A percentile compares a stretch with the other conserved stretches of the same genome.
These are phyloP conservation scores for Yamadazyma taylorii DNA, from an alignment of 1,139 yeast species.

Conservation along the genomic window DNA sequence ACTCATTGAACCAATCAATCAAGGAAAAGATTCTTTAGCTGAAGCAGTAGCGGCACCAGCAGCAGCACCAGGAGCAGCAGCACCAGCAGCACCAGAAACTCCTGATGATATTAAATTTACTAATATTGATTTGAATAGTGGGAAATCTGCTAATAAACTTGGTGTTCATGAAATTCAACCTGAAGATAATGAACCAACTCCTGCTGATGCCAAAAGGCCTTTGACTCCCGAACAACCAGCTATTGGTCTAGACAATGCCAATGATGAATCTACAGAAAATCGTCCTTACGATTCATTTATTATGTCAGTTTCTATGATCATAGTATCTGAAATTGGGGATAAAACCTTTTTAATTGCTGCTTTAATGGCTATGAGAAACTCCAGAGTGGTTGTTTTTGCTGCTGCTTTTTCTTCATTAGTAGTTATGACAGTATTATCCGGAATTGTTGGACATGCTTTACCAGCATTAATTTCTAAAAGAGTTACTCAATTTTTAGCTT, in stretches of 20 bases:
- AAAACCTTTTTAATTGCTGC: slow-evolving; percentile 97
- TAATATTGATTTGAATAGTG: slow-evolving; percentile 14
- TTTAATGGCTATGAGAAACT: slow-evolving; percentile 94
- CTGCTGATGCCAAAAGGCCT: slow-evolving; percentile 24
- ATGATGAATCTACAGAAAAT: slow-evolving; percentile 15
- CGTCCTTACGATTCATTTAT: slow-evolving; percentile 50
- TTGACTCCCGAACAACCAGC: slow-evolving; percentile 18
- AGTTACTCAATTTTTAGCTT: slow-evolving; percentile 79
- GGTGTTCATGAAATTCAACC: slow-evolving; percentile 26
- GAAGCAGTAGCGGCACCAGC: no score
- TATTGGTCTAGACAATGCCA: slow-evolving; percentile 4
- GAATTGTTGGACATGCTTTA: slow-evolving; percentile 86
- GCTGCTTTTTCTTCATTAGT: slow-evolving; percentile 87
- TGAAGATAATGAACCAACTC: slow-evolving; percentile 34
- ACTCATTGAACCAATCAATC: not conserved
- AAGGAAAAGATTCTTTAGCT: not conserved
- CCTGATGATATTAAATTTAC: slow-evolving; percentile 17
- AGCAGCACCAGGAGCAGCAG: no score
- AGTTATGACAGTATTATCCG: slow-evolving; percentile 89
- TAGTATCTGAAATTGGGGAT: slow-evolving; percentile 94
- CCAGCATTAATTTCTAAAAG: slow-evolving; percentile 81
- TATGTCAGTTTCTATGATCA: slow-evolving; percentile 80
- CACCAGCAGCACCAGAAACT: slow-evolving; percentile 7
- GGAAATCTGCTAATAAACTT: slow-evolving; percentile 20
- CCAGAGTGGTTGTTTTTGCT: slow-evolving; percentile 76